Base-by-base conservation (phyloP, 2,329 filamentous ascomycete genomes). In the Grosmannia serpens region DNA sequence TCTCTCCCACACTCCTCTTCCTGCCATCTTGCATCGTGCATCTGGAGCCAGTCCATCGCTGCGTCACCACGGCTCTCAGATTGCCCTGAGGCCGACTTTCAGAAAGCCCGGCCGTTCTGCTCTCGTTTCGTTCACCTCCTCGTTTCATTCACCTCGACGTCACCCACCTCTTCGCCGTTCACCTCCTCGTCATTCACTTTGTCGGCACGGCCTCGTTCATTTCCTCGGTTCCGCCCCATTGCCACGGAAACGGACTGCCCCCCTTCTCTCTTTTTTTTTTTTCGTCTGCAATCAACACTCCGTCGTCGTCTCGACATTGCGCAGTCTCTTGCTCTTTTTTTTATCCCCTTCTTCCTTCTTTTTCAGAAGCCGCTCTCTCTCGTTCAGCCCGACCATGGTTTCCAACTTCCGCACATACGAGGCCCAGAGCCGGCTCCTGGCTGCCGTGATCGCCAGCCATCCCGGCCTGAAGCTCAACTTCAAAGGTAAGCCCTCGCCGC, bases 321-420 rank as follows among this genome's bases (percentile, higher is more conserved):
- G 31, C 24, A 3, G 24, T 24, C 15, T 17, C 24, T 29, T 31
- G 29, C 29, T 22, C 46, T 8, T 31, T 49, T 24, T 50, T n/a
- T 11, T 26, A 15, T 59, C 17, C n/a, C 27, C 24, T 33, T 29
- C 13, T 24, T 33, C 22, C 9, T 49, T 41, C 38, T 17, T 38
- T 29, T 49, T 22, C 53, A 29, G 1, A 7, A n/a, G 44, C 13
- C 24, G 11, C 31, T 17, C 15, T 24, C 8, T 54, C 41, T 31
- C 17, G 9, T 10, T n/a, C 27, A 51, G 24, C 17, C 10, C 26
- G 24, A 17, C 27, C 15, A 64, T 82, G 79, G 71, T 78, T 58
- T 74, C 79, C 17, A 84, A 82, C 63, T 86, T 84, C 71, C 80
- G 78, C 62, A 75, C 74, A 2, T 84, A 82, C 66, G 82, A 86